Conservation (phyloP, 2,329 filamentous ascomycete species). For the Emericellopsis atlantica region DNA sequence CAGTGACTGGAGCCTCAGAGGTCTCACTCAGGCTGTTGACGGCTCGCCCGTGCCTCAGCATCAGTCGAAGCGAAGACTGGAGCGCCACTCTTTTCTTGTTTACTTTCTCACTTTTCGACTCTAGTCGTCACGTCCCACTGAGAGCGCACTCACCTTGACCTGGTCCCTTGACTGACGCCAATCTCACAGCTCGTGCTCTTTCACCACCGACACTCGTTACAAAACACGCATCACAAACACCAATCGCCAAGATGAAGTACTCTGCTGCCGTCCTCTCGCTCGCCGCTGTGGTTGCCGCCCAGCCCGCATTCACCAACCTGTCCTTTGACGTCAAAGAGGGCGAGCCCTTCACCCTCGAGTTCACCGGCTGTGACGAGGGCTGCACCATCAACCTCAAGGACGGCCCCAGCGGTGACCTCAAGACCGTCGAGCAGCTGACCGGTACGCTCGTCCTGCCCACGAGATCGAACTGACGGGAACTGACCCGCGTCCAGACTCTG, state of each 20-base stretch:
- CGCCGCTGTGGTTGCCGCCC: slow-evolving; percentile 13
- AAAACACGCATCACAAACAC: not conserved
- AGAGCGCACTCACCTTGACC: not conserved
- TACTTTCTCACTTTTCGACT: no score
- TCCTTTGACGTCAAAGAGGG: slow-evolving; percentile 13
- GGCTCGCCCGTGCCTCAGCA: no score
- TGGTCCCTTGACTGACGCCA: not conserved
- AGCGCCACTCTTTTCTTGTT: no score
- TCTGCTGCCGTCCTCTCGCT: slow-evolving; percentile 11
- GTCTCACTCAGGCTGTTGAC: no score
- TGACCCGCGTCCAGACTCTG: slow-evolving; percentile 5
- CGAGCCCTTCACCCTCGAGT: slow-evolving; percentile 18
- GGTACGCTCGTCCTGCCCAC: slow-evolving; percentile 10
- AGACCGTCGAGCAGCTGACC: slow-evolving; percentile 16
- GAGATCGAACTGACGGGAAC: not conserved
- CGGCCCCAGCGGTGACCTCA: slow-evolving; percentile 13
- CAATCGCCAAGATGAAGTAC: slow-evolving; percentile 22
- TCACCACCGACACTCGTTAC: slow-evolving; percentile 1
- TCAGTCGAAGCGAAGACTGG: no score
- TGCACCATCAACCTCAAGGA: slow-evolving; percentile 22
- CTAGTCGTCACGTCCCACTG: no score
- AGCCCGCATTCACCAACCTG: slow-evolving; percentile 19
- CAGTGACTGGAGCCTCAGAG: no score
- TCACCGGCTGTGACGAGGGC: slow-evolving; percentile 14
- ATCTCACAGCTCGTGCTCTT: not conserved